Evolutionary conservation across 441 rosid species (phyloP), one percentile per base, ranked within the genome.

Genomic region (Euphorbia schlechtendalii): DNA sequence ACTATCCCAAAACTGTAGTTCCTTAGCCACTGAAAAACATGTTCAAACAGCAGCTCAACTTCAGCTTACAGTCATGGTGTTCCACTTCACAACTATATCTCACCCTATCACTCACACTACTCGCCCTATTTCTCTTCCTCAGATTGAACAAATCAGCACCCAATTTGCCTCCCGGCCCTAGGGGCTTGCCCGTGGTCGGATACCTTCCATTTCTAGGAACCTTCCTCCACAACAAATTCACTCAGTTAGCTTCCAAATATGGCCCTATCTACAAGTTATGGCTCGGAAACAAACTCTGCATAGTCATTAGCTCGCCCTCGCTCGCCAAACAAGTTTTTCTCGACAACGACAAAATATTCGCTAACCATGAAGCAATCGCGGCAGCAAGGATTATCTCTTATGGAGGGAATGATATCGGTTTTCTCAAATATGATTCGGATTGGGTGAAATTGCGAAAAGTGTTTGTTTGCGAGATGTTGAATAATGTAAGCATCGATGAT

Each of bases 181-280:
- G 74, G 28, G 89, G 90, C 22, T 64, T 86, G 20, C 89, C 87
- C 0, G 17, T 89, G 20, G 60, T 82, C 0, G 92, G 96, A 21
- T 84, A 89, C 78, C 86, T 89, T 54, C 92, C 90, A 3, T 86
- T 83, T 63, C 78, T 89, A 0, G 80, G 85, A 24, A 54, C 69
- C 8, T 61, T 82, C 21, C 85, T 84, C 21, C 88, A 80, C 66
- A 63, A 71, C 0, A 59, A 61, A 0, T 88, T 83, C 69, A 78
- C 78, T 21, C 60, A 83, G 36, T 55, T 79, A 46, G 73, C 78
- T 0, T 17, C 15, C 0, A 41, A 34, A 2, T 80, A 89, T 0
- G 89, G 91, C 10, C 86, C 88, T 20, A 77, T 85, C 56, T 81
- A 71, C 73, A 85, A 80, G 45, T 69, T 86, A 38, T 72, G 72